A percentile compares a stretch with the other conserved stretches of the same genome.
Evolutionary conservation across 345 rosid species (phyloP).

Genomic region (Populus pruinosa): DNA sequence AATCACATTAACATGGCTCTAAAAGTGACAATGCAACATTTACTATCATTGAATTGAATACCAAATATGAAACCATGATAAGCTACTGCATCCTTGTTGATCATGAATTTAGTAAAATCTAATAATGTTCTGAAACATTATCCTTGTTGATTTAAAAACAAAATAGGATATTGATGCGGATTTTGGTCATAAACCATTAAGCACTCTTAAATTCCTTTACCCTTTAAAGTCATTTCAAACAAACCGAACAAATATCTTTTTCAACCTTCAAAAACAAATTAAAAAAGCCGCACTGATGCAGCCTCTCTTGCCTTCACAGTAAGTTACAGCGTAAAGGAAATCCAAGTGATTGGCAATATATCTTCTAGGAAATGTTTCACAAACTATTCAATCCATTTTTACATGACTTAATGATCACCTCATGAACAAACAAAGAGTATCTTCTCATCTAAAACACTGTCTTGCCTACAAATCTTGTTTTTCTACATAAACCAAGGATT

Average conservation of each 20-base stretch:
- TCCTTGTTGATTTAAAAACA: neutral
- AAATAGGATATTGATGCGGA: neutral
- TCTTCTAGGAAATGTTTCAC: neutral
- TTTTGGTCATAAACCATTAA: neutral
- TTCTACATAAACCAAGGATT: neutral
- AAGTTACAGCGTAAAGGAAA: neutral
- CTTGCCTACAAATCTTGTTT: neutral
- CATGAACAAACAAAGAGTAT: neutral
- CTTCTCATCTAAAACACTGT: neutral
- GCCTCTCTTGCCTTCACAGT: neutral
- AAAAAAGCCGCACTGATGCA: neutral
- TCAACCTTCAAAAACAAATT: neutral
- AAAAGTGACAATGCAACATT: neutral
- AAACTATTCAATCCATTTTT: neutral
- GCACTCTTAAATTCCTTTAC: neutral
- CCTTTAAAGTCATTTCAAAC: neutral
- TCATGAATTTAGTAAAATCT: neutral
- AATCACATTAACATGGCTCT: neutral
- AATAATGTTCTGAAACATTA: neutral
- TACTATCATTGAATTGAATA: neutral
- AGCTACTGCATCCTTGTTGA: neutral
- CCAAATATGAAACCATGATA: neutral
- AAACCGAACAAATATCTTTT: neutral
- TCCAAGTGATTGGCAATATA: neutral
- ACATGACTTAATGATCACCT: neutral